Evolutionary conservation across 2,329 filamentous ascomycete species (phyloP).

Genomic region (Coniochaeta prunicola): DNA sequence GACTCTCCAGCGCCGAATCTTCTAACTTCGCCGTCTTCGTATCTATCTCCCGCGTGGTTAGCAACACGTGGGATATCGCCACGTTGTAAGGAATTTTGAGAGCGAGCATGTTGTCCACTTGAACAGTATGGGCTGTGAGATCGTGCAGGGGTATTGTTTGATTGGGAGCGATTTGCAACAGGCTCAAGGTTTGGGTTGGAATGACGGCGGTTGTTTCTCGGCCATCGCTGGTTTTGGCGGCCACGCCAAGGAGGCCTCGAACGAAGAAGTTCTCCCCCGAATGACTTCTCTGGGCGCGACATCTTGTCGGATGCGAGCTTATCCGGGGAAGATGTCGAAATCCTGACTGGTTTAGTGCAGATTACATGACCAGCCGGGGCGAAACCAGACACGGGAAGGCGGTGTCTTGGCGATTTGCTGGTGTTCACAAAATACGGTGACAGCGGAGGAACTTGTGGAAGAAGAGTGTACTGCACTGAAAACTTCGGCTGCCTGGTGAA

Average conservation of each 20-base stretch:
- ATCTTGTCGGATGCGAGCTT: neutral
- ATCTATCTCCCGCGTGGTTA: conserved; percentile 28
- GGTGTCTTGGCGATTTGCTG: neutral
- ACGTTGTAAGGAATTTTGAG: neutral
- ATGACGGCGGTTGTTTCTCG: neutral
- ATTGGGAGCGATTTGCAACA: neutral
- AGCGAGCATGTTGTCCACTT: neutral
- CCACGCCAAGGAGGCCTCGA: neutral
- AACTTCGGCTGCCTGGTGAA: neutral
- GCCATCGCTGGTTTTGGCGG: neutral
- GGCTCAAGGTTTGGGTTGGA: neutral
- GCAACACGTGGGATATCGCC: neutral
- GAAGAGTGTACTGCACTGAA: neutral
- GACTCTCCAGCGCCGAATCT: conserved; percentile 56
- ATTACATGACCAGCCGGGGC: neutral
- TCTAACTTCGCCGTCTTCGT: conserved; percentile 55
- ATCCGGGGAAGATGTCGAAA: neutral
- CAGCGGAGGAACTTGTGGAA: neutral
- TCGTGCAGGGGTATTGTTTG: neutral
- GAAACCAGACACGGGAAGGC: neutral
- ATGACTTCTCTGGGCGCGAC: neutral
- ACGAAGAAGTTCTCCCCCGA: neutral
- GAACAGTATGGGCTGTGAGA: neutral
- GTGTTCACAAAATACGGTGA: neutral
- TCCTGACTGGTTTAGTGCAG: neutral